Evolutionary conservation across 2,329 filamentous ascomycete genomes (phyloP).

Genomic region (Alternaria angustiovoidea): DNA sequence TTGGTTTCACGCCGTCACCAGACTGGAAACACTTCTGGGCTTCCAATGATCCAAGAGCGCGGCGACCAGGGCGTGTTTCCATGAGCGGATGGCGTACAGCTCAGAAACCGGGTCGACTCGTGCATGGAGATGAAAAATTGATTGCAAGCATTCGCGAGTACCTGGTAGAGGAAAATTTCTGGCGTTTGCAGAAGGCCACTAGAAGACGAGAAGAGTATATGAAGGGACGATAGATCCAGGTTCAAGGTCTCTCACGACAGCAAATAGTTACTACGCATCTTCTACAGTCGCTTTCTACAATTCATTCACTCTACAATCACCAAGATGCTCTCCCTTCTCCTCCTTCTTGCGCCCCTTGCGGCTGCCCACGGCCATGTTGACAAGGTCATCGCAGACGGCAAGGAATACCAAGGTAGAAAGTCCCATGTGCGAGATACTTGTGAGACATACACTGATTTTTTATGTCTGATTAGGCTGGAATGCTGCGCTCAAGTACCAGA

Average conservation of each 20-base stretch:
- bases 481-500: slow-evolving; percentile 40
- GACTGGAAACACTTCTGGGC: slow-evolving; percentile 9
- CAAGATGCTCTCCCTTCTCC: slow-evolving; percentile 24
- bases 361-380: slow-evolving; percentile 45
- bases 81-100: slow-evolving; percentile 4
- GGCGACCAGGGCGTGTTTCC: slow-evolving; percentile 5
- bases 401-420: slow-evolving; percentile 32
- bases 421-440: too few species aligned
- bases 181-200: slow-evolving; percentile 6
- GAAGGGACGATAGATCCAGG: slow-evolving; percentile 9
- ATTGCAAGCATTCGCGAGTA: slow-evolving; percentile 10
- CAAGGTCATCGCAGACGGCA: slow-evolving; percentile 39
- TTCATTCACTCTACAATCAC: background rate
- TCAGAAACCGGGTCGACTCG: slow-evolving; percentile 12
- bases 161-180: slow-evolving; percentile 3
- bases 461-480: slow-evolving; percentile 26
- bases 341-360: slow-evolving; percentile 31
- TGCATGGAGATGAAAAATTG: slow-evolving; percentile 17
- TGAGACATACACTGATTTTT: too few species aligned
- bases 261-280: slow-evolving; percentile 9
- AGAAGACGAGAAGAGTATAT: slow-evolving; percentile 12
- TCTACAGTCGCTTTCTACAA: slow-evolving; percentile 5
- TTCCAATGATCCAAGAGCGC: slow-evolving; percentile 8
- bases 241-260: slow-evolving; percentile 14
- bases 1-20: slow-evolving; percentile 10